A percentile compares a stretch with the other conserved stretches of the same genome.
These are phyloP conservation scores for Malassezia obtusa DNA, from an alignment of 1,284 basidiomycete genomes.

Conservation along the genomic window DNA sequence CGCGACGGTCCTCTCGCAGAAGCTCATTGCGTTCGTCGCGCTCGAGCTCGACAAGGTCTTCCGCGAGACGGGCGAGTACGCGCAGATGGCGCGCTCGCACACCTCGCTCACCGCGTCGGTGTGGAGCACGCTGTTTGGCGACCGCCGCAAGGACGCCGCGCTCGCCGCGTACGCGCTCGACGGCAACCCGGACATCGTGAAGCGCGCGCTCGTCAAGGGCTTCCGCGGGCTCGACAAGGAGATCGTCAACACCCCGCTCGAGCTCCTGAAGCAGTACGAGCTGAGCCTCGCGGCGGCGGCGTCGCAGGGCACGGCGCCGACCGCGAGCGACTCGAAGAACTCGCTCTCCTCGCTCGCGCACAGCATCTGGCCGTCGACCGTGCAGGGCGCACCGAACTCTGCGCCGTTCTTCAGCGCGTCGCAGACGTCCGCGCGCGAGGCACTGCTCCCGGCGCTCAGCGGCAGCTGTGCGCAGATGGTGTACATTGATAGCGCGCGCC, in stretches of 20 bases:
- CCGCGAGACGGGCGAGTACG: conserved; percentile 48
- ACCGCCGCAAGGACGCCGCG: not conserved
- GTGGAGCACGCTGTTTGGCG: conserved; percentile 40
- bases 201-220: conserved; percentile 64
- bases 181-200: conserved; percentile 58
- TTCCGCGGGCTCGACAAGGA: conserved; percentile 70
- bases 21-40: conserved; percentile 75
- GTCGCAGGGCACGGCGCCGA: not conserved
- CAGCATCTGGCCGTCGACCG: conserved; percentile 39
- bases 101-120: conserved; percentile 37
- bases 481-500: conserved; percentile 42
- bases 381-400: conserved; percentile 15
- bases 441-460: conserved; percentile 38
- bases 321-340: conserved; percentile 8
- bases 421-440: conserved; percentile 41
- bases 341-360: conserved; percentile 39
- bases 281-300: conserved; percentile 27
- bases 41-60: conserved; percentile 60
- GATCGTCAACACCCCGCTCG: conserved; percentile 64
- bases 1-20: conserved; percentile 69
- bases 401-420: conserved; percentile 29
- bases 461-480: conserved; percentile 44
- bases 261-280: conserved; percentile 56
- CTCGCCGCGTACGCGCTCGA: conserved; percentile 48
- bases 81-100: conserved; percentile 35